These are phyloP conservation scores for Nicotiana noctiflora DNA, from an alignment of 257 asterid genomes.

Conservation along the genomic window DNA sequence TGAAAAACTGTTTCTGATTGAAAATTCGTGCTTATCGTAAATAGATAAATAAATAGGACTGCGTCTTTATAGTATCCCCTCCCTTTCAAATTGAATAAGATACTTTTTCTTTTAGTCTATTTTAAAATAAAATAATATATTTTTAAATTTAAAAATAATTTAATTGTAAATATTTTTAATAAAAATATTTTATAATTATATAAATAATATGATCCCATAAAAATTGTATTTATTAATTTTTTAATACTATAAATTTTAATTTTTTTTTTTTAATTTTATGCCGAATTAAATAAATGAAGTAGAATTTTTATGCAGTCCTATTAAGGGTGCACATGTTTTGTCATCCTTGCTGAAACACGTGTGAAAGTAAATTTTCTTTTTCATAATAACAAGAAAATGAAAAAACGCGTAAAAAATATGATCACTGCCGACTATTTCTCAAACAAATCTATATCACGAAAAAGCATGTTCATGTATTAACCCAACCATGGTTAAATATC, in stretches of 20 bases:
- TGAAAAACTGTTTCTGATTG: neutral
- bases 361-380: neutral
- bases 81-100: no score
- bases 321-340: constrained; percentile 10
- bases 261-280: no score
- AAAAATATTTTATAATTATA: no score
- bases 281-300: no score
- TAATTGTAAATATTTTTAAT: no score
- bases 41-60: neutral
- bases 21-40: neutral
- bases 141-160: no score
- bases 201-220: no score
- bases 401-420: neutral
- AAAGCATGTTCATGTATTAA: constrained; percentile 9
- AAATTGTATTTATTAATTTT: no score
- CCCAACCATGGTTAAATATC: constrained; percentile 53
- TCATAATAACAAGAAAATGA: neutral
- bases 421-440: constrained; percentile 39
- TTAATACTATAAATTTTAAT: no score
- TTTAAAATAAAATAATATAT: no score
- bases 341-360: constrained; percentile 1
- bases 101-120: no score
- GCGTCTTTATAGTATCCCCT: no score
- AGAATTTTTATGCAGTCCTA: neutral
- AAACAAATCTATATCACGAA: neutral